Evolutionary conservation across 345 rosid genomes (phyloP).

Genomic region (Dipteronia sinensis): DNA sequence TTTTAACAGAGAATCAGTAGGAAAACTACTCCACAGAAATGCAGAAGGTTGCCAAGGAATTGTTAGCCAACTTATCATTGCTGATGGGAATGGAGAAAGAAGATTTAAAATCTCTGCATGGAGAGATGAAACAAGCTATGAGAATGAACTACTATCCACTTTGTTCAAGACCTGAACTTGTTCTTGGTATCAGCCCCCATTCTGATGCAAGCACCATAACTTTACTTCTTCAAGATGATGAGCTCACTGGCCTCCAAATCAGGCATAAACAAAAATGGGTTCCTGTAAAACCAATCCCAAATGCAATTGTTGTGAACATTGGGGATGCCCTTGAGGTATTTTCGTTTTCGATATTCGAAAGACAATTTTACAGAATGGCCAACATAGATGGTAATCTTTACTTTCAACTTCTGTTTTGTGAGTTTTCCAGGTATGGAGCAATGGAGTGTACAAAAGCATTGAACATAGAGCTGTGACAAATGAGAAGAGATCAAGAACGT

Average conservation of each 20-base stretch:
- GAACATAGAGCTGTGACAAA: constrained; percentile 36
- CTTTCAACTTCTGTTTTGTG: neutral
- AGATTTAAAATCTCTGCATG: constrained; percentile 11
- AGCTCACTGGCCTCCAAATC: constrained; percentile 33
- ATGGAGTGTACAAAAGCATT: constrained; percentile 32
- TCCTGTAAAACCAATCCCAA: constrained; percentile 33
- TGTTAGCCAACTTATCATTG: constrained; percentile 18
- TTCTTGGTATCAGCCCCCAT: constrained; percentile 27
- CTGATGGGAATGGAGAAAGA: constrained; percentile 26
- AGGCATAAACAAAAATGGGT: constrained; percentile 27
- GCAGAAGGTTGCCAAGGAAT: neutral
- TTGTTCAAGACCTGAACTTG: constrained; percentile 29
- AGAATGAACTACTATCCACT: constrained; percentile 37
- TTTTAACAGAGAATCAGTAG: constrained; percentile 13
- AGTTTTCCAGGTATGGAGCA: constrained; percentile 28
- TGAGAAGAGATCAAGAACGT: constrained; percentile 22
- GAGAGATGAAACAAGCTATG: constrained; percentile 26
- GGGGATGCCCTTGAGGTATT: constrained; percentile 31
- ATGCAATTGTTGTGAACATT: constrained; percentile 30
- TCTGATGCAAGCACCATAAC: constrained; percentile 30
- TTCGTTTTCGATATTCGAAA: too few species aligned
- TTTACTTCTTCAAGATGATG: constrained; percentile 34
- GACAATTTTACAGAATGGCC: neutral
- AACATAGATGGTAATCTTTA: neutral
- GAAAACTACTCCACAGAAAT: constrained; percentile 24